phyloP scores from a whole-genome alignment of 495 filamentous ascomycete genomes.

The Parathielavia appendiculata region DNA sequence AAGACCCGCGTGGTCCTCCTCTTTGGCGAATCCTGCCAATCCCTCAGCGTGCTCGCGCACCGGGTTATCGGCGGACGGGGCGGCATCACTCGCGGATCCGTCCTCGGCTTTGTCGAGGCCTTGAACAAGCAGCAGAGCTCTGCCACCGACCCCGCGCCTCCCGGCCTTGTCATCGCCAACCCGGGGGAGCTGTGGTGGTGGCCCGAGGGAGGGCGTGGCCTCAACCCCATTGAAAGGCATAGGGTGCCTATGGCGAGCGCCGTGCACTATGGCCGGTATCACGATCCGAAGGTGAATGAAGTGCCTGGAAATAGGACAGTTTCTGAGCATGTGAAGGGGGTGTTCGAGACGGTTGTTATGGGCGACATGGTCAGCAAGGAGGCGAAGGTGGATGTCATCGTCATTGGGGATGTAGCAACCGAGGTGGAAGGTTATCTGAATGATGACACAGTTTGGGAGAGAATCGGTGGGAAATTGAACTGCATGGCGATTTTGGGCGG shows the following conservation, averaged over 20 bases:
- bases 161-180: constrained; percentile 65
- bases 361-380: constrained; percentile 32
- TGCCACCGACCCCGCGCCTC: constrained; percentile 26
- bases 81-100: constrained; percentile 62
- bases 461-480: constrained; percentile 34
- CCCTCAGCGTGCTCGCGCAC: constrained; percentile 70
- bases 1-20: constrained; percentile 63
- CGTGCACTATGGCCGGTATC: constrained; percentile 40
- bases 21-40: constrained; percentile 63
- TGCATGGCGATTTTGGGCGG: constrained; percentile 41
- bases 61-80: constrained; percentile 53
- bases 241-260: constrained; percentile 51
- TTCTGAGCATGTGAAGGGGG: constrained; percentile 53
- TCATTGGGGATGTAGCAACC: constrained; percentile 52
- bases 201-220: constrained; percentile 48
- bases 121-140: constrained; percentile 39
- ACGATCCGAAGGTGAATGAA: constrained; percentile 45
- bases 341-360: constrained; percentile 59
- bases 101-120: constrained; percentile 54
- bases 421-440: constrained; percentile 52
- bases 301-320: constrained; percentile 50
- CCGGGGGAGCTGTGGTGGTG: constrained; percentile 66
- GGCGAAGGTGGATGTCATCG: constrained; percentile 61
- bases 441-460: constrained; percentile 45
- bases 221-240: constrained; percentile 52